phyloP scores from a whole-genome alignment of 352 stramenopile genomes.

The Aphanomyces euteiches region DNA sequence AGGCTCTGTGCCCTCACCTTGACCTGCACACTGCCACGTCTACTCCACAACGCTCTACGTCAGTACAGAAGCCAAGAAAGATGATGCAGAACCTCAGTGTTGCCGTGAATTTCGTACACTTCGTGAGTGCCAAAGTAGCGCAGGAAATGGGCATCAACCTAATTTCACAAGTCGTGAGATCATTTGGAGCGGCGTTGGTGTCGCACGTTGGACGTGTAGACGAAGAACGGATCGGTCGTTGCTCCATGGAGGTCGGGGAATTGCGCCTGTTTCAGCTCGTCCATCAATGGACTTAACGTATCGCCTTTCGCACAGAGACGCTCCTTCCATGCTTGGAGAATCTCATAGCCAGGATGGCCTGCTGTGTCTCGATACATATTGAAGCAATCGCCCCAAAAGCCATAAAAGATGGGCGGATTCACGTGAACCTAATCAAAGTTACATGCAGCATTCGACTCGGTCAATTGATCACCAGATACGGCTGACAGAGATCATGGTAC shows the following conservation, averaged over 20 bases:
- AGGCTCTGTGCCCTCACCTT: constrained; percentile 40
- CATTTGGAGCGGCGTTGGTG: neutral
- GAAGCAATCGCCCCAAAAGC: constrained; percentile 88
- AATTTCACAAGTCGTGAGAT: constrained; percentile 1
- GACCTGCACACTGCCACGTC: constrained; percentile 46
- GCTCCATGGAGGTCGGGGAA: constrained; percentile 31
- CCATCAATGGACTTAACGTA: constrained; percentile 36
- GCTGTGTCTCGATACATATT: constrained; percentile 81
- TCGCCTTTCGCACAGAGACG: constrained; percentile 30
- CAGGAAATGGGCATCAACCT: constrained; percentile 87
- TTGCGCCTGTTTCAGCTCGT: neutral
- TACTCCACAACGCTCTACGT: constrained; percentile 29
- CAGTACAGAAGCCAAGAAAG: neutral
- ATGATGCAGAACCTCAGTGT: constrained; percentile 72
- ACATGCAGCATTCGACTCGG: neutral
- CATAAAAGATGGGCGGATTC: constrained; percentile 82
- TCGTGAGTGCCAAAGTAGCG: constrained; percentile 66
- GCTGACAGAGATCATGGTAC: constrained; percentile 88
- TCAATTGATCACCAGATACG: constrained; percentile 50
- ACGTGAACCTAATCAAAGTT: constrained; percentile 50
- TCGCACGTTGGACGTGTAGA: constrained; percentile 90
- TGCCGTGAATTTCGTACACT: constrained; percentile 88
- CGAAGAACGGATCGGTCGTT: constrained; percentile 77
- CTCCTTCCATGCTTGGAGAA: constrained; percentile 58
- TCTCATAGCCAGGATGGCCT: constrained; percentile 71